phyloP scores from a whole-genome alignment of 495 filamentous ascomycete species.

The Lineolata rhizophorae region DNA sequence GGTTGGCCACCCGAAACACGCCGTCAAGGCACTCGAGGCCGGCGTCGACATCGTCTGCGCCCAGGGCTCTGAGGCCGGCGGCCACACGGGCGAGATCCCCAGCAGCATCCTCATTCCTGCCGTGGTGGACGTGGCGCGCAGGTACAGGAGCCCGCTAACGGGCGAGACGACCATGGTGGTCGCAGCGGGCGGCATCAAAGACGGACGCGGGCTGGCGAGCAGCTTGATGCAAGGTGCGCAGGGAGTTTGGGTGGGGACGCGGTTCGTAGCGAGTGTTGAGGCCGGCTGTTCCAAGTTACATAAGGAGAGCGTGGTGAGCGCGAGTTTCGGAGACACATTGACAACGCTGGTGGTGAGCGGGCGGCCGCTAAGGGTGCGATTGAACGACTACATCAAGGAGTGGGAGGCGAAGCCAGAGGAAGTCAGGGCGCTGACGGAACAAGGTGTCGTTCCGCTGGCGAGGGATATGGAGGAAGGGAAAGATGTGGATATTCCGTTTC shows the following conservation, averaged over 20 bases:
- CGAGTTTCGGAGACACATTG: conserved; percentile 50
- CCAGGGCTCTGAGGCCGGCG: conserved; percentile 22
- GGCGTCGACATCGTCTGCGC: conserved; percentile 68
- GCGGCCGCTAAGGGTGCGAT: conserved; percentile 53
- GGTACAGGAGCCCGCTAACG: conserved; percentile 21
- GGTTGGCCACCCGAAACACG: conserved; percentile 82
- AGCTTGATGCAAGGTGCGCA: conserved; percentile 21
- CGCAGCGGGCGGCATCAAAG: conserved; percentile 20
- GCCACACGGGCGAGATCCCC: conserved; percentile 22
- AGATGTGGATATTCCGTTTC: conserved; percentile 60
- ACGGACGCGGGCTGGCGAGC: conserved; percentile 19
- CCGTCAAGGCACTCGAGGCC: conserved; percentile 54
- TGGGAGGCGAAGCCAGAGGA: conserved; percentile 58
- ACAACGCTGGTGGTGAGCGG: conserved; percentile 62
- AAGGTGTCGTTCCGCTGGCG: conserved; percentile 57
- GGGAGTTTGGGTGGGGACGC: conserved; percentile 37
- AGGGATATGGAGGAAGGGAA: conserved; percentile 55
- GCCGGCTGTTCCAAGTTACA: conserved; percentile 57
- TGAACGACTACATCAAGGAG: conserved; percentile 56
- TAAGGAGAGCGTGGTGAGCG: conserved; percentile 59
- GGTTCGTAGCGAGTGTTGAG: conserved; percentile 61
- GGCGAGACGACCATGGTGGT: conserved; percentile 21
- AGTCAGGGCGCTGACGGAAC: conserved; percentile 45
- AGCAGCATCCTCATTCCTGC: conserved; percentile 21
- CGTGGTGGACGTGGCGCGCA: conserved; percentile 20